Evolutionary conservation across 139 green algal genomes (phyloP), one percentile per base, ranked within the genome.

Genomic region (Coccomyxa sp.): DNA sequence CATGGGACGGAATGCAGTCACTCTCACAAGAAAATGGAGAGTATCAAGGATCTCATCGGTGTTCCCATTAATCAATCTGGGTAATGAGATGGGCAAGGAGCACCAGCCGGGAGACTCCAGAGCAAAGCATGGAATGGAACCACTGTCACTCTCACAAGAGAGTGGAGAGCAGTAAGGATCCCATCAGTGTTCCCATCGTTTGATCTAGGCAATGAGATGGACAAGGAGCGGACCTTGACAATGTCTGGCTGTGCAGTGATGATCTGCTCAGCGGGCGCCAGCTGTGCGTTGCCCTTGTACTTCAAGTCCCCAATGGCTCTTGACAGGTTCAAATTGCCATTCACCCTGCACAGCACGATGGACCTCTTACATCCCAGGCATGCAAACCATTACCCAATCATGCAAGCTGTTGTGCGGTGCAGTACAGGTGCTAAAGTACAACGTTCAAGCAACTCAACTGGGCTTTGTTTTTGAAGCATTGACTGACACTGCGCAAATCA

Each of bases 251-350:
- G 85, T 14, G 94, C 94, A n/a, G 94, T 96, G 80, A 98, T 94
- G 86, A 95, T 94, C 85, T 96, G 89, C 11, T 88, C 85, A 57
- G 82, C 81, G 27, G 84, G 57, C 51, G 86, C 79, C 68, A 89
- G 76, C 76, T 92, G 82, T 27, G 60, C 67, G 82, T 97, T 96
- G 81, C 80, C 85, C 91, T 98, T 98, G 88, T 98, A 98, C 82
- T 95, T 95, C 67, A 99, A 89, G 86, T 99, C 96, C 0, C 96
- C 96, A 80, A 99, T 97, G 0, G 96, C 97, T 45, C 96, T 91
- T 10, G 92, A 97, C 83, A 99, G 89, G 87, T 98, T 98, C 10
- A 98, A 91, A 86, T 98, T 98, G 86, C 95, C 95, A 81, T 98
- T 98, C 0, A 98, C 95, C 31, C 95, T 81, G 77, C 77, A 38